phyloP scores from a whole-genome alignment of 352 stramenopile species.

The Bremia lactucae region DNA sequence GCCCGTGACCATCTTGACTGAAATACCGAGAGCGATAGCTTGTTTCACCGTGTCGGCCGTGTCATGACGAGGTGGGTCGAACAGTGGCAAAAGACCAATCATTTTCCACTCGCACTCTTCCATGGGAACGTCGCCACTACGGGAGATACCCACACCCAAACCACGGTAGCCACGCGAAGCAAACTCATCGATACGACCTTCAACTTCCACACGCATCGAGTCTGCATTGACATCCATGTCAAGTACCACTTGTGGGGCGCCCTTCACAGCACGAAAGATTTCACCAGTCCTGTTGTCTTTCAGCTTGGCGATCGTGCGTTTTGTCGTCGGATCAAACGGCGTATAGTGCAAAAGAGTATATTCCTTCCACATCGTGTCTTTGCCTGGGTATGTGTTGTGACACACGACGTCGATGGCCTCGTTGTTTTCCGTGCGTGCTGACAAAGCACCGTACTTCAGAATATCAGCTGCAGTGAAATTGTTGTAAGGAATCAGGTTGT shows the following conservation, averaged over 20 bases:
- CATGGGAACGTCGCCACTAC: constrained; percentile 44
- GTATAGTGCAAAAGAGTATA: constrained; percentile 75
- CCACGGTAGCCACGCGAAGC: constrained; percentile 55
- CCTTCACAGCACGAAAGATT: constrained; percentile 87
- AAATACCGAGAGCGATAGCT: constrained; percentile 84
- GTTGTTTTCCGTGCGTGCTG: constrained; percentile 63
- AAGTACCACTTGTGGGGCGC: constrained; percentile 87
- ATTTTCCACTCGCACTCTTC: constrained; percentile 87
- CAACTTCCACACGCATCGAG: constrained; percentile 45
- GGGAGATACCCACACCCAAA: constrained; percentile 48
- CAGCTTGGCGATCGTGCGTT: constrained; percentile 88
- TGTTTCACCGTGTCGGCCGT: constrained; percentile 88
- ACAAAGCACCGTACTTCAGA: constrained; percentile 47
- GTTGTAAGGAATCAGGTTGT: constrained; percentile 73
- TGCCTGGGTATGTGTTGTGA: constrained; percentile 71
- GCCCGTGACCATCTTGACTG: constrained; percentile 94
- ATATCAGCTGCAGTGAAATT: constrained; percentile 46
- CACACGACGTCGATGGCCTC: constrained; percentile 65
- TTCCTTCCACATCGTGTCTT: constrained; percentile 65
- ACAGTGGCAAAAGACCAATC: constrained; percentile 86
- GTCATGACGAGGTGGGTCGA: constrained; percentile 90
- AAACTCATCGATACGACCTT: constrained; percentile 78
- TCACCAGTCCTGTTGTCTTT: constrained; percentile 68
- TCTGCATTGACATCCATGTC: constrained; percentile 67
- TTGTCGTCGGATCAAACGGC: constrained; percentile 78